phyloP scores from a whole-genome alignment of 2,329 filamentous ascomycete genomes.

The Neonectria hederae region DNA sequence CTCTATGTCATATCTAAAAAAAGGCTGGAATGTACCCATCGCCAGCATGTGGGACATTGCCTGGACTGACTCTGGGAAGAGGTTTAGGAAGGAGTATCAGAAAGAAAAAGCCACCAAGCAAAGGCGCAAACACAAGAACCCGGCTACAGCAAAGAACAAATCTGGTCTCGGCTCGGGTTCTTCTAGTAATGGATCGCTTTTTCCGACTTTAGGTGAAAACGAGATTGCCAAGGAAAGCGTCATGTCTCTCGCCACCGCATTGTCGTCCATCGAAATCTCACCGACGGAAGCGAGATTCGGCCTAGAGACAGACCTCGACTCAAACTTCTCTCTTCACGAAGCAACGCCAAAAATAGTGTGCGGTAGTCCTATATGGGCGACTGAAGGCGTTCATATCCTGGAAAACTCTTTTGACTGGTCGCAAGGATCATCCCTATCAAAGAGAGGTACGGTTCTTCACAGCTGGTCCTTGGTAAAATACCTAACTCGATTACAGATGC shows the following conservation, averaged over 20 bases:
- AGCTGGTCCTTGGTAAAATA: neutral
- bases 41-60: neutral
- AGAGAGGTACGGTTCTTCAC: slow-evolving; percentile 1
- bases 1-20: neutral
- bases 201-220: neutral
- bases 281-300: slow-evolving; percentile 9
- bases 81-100: neutral
- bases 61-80: neutral
- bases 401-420: slow-evolving; percentile 1
- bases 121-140: neutral
- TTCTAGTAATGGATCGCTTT: slow-evolving; percentile 11
- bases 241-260: slow-evolving; percentile 12
- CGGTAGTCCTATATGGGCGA: slow-evolving; percentile 2
- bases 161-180: slow-evolving; percentile 26
- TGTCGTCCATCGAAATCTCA: slow-evolving; percentile 4
- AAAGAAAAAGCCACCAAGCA: neutral
- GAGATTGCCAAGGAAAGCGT: neutral
- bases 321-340: slow-evolving; percentile 15
- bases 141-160: slow-evolving; percentile 5
- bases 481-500: slow-evolving; percentile 10
- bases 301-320: slow-evolving; percentile 20
- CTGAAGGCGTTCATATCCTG: neutral
- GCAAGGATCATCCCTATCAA: slow-evolving; percentile 10
- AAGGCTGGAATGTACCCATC: neutral
- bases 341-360: slow-evolving; percentile 4